A percentile compares a stretch with the other conserved stretches of the same genome.
These are phyloP conservation scores for Pseudofabraea citricarpa DNA, from an alignment of 2,329 filamentous ascomycete species.

Conservation along the genomic window DNA sequence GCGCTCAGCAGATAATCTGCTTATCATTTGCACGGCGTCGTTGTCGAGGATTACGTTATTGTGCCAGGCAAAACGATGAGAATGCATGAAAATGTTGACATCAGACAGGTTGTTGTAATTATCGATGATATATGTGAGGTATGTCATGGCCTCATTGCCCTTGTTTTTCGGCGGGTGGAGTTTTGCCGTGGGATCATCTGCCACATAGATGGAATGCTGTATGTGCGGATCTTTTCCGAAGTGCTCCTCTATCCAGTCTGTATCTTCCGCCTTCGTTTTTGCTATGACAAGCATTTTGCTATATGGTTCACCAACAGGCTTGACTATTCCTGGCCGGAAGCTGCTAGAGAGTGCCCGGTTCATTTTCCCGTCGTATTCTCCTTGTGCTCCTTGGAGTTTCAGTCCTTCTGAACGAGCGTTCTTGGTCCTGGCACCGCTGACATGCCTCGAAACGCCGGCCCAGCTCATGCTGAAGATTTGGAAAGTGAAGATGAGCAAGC, in stretches of 20 bases:
- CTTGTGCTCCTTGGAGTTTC: too few relatives aligned
- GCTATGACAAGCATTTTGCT: conserved; percentile 18
- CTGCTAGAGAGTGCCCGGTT: neutral
- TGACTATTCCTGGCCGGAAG: conserved; percentile 8
- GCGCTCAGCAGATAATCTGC: conserved; percentile 17
- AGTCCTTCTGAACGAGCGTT: too few relatives aligned
- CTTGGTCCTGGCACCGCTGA: too few relatives aligned
- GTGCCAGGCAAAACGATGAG: conserved; percentile 42
- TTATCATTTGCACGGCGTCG: conserved; percentile 29
- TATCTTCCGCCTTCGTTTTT: conserved; percentile 14
- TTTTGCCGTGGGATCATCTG: conserved; percentile 23
- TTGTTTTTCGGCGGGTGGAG: conserved; percentile 48
- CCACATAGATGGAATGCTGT: conserved; percentile 16
- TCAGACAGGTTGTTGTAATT: conserved; percentile 48
- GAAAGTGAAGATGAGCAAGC: conserved; percentile 6
- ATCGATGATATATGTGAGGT: conserved; percentile 55
- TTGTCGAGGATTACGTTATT: conserved; percentile 20
- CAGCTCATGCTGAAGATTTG: neutral
- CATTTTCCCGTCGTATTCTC: neutral
- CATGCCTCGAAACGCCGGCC: too few relatives aligned
- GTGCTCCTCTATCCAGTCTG: conserved; percentile 17
- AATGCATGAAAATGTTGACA: conserved; percentile 28
- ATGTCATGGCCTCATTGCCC: conserved; percentile 23
- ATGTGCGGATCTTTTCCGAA: conserved; percentile 11
- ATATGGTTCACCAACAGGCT: conserved; percentile 11